Percentiles rank a stretch among this genome's conserved stretches.
Conservation (phyloP, 768 basidiomycete species). For the Leccinum disarticulatum region DNA sequence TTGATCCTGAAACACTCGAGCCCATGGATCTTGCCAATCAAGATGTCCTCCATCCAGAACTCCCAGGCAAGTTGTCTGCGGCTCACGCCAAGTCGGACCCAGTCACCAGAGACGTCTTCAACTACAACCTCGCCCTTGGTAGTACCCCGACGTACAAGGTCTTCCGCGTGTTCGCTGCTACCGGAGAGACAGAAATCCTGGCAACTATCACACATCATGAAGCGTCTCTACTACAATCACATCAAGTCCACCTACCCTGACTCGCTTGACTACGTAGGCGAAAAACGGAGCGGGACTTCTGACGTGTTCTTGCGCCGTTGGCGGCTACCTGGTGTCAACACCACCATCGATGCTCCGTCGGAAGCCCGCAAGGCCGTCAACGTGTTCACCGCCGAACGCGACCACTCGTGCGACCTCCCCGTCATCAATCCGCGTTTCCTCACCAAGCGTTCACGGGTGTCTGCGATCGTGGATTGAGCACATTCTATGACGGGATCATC, state of each 20-base stretch:
- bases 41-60: constrained; percentile 30
- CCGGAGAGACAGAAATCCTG: constrained; percentile 34
- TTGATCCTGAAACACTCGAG: constrained; percentile 39
- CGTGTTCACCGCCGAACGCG: constrained; percentile 22
- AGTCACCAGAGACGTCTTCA: constrained; percentile 36
- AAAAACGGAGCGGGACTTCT: constrained; percentile 14
- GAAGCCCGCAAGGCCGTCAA: constrained; percentile 20
- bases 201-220: constrained; percentile 35
- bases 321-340: constrained; percentile 28
- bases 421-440: constrained; percentile 33
- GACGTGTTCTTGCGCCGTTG: constrained; percentile 32
- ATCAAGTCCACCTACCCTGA: constrained; percentile 28
- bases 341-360: constrained; percentile 13
- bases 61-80: constrained; percentile 35
- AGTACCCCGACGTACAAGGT: constrained; percentile 28
- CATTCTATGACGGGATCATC: constrained; percentile 35
- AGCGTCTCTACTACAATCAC: constrained; percentile 32
- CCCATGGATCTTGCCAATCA: constrained; percentile 34
- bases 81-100: constrained; percentile 41
- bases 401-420: constrained; percentile 38
- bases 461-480: constrained; percentile 29
- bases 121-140: constrained; percentile 36
- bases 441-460: constrained; percentile 31
- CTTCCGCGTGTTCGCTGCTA: constrained; percentile 35
- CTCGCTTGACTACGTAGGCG: constrained; percentile 27